A percentile compares a stretch with the other conserved stretches of the same genome.
Evolutionary conservation across 2,329 filamentous ascomycete genomes (phyloP).

Genomic region (Monilinia fructigena): DNA sequence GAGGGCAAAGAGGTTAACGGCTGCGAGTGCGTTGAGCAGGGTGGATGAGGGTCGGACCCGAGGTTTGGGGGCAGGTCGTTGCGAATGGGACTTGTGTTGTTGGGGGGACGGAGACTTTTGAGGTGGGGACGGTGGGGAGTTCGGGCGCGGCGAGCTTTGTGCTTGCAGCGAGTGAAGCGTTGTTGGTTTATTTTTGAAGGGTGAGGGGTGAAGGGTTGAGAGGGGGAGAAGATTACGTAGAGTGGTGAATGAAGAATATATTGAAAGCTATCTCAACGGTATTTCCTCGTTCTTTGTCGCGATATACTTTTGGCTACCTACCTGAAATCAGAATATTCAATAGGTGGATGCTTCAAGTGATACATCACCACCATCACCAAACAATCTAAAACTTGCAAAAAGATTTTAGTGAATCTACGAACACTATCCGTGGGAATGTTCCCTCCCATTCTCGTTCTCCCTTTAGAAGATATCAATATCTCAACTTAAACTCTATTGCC

Average conservation of each 20-base stretch:
- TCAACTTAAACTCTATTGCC: too few relatives aligned
- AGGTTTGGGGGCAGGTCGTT: conserved; percentile 50
- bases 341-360: too few relatives aligned
- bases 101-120: conserved; percentile 44
- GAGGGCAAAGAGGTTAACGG: conserved; percentile 40
- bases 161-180: conserved; percentile 48
- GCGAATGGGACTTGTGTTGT: conserved; percentile 47
- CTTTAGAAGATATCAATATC: too few relatives aligned
- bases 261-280: neutral
- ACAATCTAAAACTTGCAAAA: too few relatives aligned
- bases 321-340: too few relatives aligned
- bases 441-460: too few relatives aligned
- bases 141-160: conserved; percentile 44
- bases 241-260: neutral
- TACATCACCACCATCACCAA: too few relatives aligned
- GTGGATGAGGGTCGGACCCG: conserved; percentile 45
- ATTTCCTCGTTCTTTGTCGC: too few relatives aligned
- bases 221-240: neutral
- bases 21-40: conserved; percentile 45
- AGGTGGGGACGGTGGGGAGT: conserved; percentile 39
- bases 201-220: neutral
- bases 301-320: too few relatives aligned
- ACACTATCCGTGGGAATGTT: too few relatives aligned
- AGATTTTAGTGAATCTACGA: too few relatives aligned
- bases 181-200: conserved; percentile 47